Conservation (phyloP, 106 monocot species). For the Platanthera zijinensis region DNA sequence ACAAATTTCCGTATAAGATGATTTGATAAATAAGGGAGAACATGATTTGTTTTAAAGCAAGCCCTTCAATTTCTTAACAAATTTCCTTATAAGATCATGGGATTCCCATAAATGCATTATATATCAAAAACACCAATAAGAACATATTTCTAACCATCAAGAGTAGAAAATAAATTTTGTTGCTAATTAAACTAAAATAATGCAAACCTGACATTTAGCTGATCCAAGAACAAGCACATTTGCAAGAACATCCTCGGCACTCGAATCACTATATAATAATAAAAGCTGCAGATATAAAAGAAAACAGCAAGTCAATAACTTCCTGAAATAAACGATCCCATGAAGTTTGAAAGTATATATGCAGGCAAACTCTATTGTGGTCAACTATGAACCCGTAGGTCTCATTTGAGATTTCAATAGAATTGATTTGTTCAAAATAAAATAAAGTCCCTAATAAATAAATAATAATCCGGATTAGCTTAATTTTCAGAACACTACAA, state of each 20-base stretch:
- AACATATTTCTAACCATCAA: neutral
- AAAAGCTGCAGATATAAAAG: slow-evolving; percentile 58
- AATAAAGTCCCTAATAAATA: no score
- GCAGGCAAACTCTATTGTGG: neutral
- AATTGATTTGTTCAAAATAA: no score
- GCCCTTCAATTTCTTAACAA: neutral
- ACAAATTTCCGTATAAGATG: neutral
- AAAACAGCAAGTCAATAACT: neutral
- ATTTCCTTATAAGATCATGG: neutral
- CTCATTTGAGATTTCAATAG: no score
- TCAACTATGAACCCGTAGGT: neutral
- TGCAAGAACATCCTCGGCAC: slow-evolving; percentile 48
- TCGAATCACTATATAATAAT: slow-evolving; percentile 47
- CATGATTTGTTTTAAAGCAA: neutral
- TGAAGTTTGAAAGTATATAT: neutral
- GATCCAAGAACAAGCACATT: slow-evolving; percentile 70
- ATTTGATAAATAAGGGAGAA: neutral
- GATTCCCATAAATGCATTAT: neutral
- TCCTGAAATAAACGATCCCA: neutral
- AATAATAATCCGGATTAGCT: no score
- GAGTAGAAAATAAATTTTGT: neutral
- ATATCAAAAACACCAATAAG: neutral
- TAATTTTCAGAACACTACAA: no score
- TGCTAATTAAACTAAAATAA: neutral
- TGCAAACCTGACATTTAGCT: slow-evolving; percentile 84